Evolutionary conservation across 2,329 filamentous ascomycete species (phyloP).

Genomic region (Penicillium sp.): DNA sequence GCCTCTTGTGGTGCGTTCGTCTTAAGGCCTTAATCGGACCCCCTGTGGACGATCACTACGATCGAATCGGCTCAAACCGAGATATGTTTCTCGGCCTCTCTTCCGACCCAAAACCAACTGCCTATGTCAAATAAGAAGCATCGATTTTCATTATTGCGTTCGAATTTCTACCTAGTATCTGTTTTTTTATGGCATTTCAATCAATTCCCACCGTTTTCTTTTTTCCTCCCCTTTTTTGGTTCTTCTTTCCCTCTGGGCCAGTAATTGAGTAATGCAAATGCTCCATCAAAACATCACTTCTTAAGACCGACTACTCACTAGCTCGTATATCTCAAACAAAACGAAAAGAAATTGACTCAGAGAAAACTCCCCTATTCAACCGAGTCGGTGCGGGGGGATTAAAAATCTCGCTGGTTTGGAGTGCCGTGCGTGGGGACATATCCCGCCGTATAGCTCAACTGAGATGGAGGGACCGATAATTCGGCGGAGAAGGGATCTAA

Average conservation of each 20-base stretch:
- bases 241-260: not conserved
- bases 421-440: slow-evolving; percentile 28
- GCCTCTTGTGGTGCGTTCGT: not conserved
- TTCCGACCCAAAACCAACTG: not conserved
- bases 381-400: not conserved
- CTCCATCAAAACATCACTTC: not conserved
- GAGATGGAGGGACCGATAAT: slow-evolving; percentile 29
- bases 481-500: slow-evolving; percentile 33
- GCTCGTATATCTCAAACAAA: not conserved
- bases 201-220: not conserved
- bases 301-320: not conserved
- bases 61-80: not conserved
- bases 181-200: not conserved
- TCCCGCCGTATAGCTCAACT: slow-evolving; percentile 29
- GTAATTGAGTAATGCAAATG: not conserved
- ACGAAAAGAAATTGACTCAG: not conserved
- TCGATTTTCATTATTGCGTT: slow-evolving; percentile 7
- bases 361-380: not conserved
- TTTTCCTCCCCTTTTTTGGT: not conserved
- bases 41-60: not conserved
- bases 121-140: not conserved
- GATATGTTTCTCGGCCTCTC: not conserved
- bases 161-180: slow-evolving; percentile 4
- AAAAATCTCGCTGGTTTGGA: slow-evolving; percentile 32
- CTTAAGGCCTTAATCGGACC: not conserved